phyloP scores from a whole-genome alignment of 164 flowering plant genomes.

The Vitis labrusca region DNA sequence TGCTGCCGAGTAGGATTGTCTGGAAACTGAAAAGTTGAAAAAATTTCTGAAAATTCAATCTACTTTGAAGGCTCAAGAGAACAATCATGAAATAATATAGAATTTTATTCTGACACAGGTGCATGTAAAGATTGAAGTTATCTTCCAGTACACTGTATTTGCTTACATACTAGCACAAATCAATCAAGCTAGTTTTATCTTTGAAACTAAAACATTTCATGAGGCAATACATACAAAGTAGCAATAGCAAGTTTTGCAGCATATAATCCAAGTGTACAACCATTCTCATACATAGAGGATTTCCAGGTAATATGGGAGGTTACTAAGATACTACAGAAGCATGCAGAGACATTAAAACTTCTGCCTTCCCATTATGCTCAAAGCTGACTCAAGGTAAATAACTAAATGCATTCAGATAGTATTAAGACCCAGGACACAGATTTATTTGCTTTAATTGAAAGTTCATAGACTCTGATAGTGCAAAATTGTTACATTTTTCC shows the following conservation, averaged over 20 bases:
- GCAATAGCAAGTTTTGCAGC: background rate
- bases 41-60: background rate
- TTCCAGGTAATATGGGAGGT: background rate
- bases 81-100: conserved; percentile 1
- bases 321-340: too few species aligned
- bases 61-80: background rate
- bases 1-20: conserved; percentile 91
- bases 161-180: too few species aligned
- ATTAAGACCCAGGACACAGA: too few species aligned
- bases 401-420: too few species aligned
- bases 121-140: background rate
- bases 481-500: too few species aligned
- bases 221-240: background rate
- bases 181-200: background rate
- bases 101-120: background rate
- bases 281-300: background rate
- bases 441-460: too few species aligned
- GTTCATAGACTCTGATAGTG: too few species aligned
- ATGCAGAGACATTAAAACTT: too few species aligned
- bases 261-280: background rate
- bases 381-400: too few species aligned
- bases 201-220: background rate
- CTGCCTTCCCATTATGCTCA: too few species aligned
- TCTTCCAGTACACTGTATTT: too few species aligned
- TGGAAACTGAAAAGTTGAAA: conserved; percentile 63